Percentiles rank a stretch among this genome's conserved stretches.
Evolutionary conservation across 1,139 yeast species (phyloP).

Genomic region (Diutina mesorugosa): DNA sequence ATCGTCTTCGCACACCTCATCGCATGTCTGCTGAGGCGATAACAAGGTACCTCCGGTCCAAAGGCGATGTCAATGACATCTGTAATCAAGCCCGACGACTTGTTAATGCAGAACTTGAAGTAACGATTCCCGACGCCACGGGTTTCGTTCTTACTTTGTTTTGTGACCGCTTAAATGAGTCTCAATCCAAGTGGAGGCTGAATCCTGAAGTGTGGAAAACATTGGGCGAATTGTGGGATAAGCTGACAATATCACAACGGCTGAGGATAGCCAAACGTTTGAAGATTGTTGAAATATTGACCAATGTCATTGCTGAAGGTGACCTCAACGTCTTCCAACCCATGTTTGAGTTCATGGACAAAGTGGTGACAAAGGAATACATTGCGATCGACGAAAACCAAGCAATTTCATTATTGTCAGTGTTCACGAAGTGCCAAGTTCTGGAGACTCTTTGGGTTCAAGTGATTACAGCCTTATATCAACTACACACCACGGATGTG

Average conservation of each 20-base stretch:
- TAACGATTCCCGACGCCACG: slow-evolving; percentile 42
- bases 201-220: slow-evolving; percentile 30
- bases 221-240: slow-evolving; percentile 26
- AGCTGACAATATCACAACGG: slow-evolving; percentile 10
- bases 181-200: slow-evolving; percentile 23
- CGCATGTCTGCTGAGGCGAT: slow-evolving; percentile 38
- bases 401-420: slow-evolving; percentile 11
- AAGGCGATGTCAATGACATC: slow-evolving; percentile 5
- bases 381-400: slow-evolving; percentile 22
- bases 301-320: slow-evolving; percentile 15
- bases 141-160: slow-evolving; percentile 53
- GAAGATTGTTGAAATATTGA: slow-evolving; percentile 5
- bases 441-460: slow-evolving; percentile 3
- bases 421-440: slow-evolving; percentile 6
- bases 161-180: slow-evolving; percentile 51
- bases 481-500: not conserved
- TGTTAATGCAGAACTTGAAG: slow-evolving; percentile 15
- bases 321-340: slow-evolving; percentile 11
- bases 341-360: slow-evolving; percentile 10
- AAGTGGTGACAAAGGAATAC: slow-evolving; percentile 13
- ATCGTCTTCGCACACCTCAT: not conserved
- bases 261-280: slow-evolving; percentile 22
- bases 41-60: slow-evolving; percentile 50
- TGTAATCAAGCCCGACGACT: slow-evolving; percentile 12
- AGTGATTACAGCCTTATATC: slow-evolving; percentile 3